Conservation (phyloP, 805 yeast genomes). For the Ogataea corticis region DNA sequence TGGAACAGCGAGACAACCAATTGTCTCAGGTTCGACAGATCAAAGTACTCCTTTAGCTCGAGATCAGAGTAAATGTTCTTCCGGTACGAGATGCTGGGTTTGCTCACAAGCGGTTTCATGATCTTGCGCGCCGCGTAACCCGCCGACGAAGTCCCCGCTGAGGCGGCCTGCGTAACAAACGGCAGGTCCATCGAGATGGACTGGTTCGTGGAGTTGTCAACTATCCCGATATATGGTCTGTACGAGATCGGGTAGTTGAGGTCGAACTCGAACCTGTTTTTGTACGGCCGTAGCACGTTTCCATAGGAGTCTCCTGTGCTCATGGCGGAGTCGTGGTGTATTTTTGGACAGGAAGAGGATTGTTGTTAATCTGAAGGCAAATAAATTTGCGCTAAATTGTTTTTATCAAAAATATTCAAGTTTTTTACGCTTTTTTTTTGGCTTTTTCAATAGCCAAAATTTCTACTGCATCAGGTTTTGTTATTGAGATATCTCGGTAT, state of each 20-base stretch:
- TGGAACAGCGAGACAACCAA: slow-evolving; percentile 55
- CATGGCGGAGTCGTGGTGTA: slow-evolving; percentile 24
- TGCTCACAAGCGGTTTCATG: slow-evolving; percentile 23
- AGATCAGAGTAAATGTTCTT: slow-evolving; percentile 52
- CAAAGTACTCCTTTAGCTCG: slow-evolving; percentile 68
- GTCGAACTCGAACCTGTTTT: slow-evolving; percentile 33
- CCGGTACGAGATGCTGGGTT: slow-evolving; percentile 21
- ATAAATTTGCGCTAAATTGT: background rate
- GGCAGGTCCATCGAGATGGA: slow-evolving; percentile 36
- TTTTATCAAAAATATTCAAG: no score
- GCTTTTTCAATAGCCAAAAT: no score
- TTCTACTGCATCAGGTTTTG: no score
- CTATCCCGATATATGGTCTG: slow-evolving; percentile 35
- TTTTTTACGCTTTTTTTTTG: no score
- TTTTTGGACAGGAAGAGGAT: no score
- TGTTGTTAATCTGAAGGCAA: no score
- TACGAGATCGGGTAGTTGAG: slow-evolving; percentile 36
- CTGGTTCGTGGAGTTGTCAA: slow-evolving; percentile 36
- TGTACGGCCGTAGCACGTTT: slow-evolving; percentile 35
- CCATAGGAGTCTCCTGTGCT: slow-evolving; percentile 26
- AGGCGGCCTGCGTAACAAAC: slow-evolving; percentile 21
- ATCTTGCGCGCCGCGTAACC: slow-evolving; percentile 20
- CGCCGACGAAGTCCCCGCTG: slow-evolving; percentile 8
- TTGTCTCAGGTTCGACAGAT: slow-evolving; percentile 56
- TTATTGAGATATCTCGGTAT: no score